These are phyloP conservation scores for Liquidambar formosana DNA, from an alignment of 164 flowering plant species.

Conservation along the genomic window DNA sequence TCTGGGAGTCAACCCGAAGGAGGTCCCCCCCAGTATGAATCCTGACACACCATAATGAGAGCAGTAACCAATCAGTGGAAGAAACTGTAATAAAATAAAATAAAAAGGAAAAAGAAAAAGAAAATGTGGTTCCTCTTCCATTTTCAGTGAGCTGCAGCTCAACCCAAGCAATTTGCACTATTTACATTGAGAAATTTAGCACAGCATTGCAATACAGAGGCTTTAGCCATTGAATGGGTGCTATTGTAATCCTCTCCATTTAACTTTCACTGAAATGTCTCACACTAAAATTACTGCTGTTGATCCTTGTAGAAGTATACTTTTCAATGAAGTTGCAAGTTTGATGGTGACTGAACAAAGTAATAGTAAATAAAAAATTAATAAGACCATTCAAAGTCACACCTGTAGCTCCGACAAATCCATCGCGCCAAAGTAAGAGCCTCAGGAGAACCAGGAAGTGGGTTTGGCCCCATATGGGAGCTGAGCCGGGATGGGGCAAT, in stretches of 20 bases:
- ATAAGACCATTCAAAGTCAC: neutral
- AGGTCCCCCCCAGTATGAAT: conserved; percentile 71
- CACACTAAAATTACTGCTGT: too few relatives aligned
- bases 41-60: conserved; percentile 28
- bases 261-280: too few relatives aligned
- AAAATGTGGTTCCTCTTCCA: too few relatives aligned
- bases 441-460: conserved; percentile 73
- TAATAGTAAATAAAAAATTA: neutral
- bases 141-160: too few relatives aligned
- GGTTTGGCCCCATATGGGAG: conserved; percentile 40
- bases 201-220: too few relatives aligned
- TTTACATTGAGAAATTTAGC: too few relatives aligned
- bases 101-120: neutral
- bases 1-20: conserved; percentile 42
- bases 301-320: too few relatives aligned
- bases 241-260: too few relatives aligned
- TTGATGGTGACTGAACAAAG: neutral
- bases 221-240: too few relatives aligned
- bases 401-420: conserved; percentile 86
- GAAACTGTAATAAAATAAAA: neutral
- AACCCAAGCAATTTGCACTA: too few relatives aligned
- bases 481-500: conserved; percentile 63
- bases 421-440: conserved; percentile 76
- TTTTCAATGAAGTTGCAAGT: neutral
- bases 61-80: neutral